These are phyloP conservation scores for Russula sp. DNA, from an alignment of 768 basidiomycete species.

Conservation along the genomic window DNA sequence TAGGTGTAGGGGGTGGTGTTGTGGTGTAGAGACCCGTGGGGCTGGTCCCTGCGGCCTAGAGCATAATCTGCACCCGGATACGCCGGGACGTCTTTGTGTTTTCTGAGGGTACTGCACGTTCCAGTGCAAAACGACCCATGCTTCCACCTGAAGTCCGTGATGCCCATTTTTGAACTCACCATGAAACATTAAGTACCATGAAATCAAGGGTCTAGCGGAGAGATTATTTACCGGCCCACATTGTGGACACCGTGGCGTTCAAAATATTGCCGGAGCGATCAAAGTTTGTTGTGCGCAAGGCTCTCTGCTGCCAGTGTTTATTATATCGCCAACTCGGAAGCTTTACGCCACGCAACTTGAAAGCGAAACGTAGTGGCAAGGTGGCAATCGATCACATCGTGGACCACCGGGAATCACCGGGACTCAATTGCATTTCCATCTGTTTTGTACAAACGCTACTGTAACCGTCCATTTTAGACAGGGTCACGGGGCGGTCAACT, in stretches of 20 bases:
- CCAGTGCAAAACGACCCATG: background rate
- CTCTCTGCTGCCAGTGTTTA: background rate
- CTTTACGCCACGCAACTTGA: constrained; percentile 6
- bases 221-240: background rate
- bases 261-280: background rate
- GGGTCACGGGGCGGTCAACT: constrained; percentile 41
- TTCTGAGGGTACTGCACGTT: too few species aligned
- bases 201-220: background rate
- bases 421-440: background rate
- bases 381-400: constrained; percentile 3
- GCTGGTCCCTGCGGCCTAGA: too few species aligned
- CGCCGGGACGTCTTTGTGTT: too few species aligned
- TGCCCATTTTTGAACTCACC: background rate
- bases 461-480: constrained; percentile 2
- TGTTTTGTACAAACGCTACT: background rate
- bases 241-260: background rate
- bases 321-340: background rate
- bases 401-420: constrained; percentile 17
- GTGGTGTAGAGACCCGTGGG: too few species aligned
- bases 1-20: too few species aligned
- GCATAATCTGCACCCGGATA: too few species aligned
- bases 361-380: constrained; percentile 4
- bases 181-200: background rate
- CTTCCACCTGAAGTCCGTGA: background rate
- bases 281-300: background rate